A percentile compares a stretch with the other conserved stretches of the same genome.
Evolutionary conservation across 495 filamentous ascomycete species (phyloP).

Genomic region (Pyrenula aspistea): DNA sequence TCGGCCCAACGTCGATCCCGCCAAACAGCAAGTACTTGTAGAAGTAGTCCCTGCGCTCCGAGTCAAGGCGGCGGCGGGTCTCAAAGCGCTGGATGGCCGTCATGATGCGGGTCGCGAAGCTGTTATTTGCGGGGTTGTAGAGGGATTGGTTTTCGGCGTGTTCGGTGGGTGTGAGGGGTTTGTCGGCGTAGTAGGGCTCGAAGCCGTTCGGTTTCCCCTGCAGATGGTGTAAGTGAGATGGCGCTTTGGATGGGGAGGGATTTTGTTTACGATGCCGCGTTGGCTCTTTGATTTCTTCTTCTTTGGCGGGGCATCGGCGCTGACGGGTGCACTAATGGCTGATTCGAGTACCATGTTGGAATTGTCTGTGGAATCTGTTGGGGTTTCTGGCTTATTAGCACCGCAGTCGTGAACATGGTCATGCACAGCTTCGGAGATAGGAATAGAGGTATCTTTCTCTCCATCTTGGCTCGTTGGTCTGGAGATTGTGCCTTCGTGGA

Average conservation of each 20-base stretch:
- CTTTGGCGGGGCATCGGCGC: constrained; percentile 2
- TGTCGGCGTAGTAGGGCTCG: constrained; percentile 64
- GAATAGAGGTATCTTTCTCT: no score
- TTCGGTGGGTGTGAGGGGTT: constrained; percentile 60
- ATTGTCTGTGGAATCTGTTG: no score
- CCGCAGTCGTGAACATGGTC: no score
- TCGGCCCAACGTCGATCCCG: constrained; percentile 57
- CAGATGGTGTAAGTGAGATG: background rate
- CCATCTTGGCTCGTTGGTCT: no score
- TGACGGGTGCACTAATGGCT: background rate
- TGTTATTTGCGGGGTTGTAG: constrained; percentile 37
- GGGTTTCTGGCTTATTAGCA: no score
- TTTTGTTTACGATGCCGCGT: constrained; percentile 24
- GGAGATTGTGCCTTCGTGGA: no score
- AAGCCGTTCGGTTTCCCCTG: constrained; percentile 46
- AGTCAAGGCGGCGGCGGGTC: constrained; percentile 59
- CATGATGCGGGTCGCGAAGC: constrained; percentile 56
- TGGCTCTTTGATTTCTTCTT: constrained; percentile 32
- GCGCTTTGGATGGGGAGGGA: background rate
- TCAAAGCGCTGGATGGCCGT: constrained; percentile 74
- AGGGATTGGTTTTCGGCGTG: constrained; percentile 44
- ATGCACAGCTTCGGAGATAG: no score
- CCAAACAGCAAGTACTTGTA: constrained; percentile 70
- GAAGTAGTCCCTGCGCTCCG: constrained; percentile 51
- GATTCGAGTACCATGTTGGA: background rate